Conservation (phyloP, 2,329 filamentous ascomycete genomes). For the Ramichloridium luteum region DNA sequence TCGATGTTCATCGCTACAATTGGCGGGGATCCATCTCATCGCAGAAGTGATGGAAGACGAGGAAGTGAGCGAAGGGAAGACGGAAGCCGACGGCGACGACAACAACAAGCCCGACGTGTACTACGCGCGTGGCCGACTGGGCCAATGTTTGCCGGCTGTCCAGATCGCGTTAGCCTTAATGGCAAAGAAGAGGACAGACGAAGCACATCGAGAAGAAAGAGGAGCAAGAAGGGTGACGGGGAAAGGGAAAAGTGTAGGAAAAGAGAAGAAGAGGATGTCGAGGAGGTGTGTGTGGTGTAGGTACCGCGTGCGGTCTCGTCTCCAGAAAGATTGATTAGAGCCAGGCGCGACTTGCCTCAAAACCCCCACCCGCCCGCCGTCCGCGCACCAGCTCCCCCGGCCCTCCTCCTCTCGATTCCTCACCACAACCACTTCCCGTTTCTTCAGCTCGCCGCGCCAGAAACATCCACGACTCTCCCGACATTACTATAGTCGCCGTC, state of each 20-base stretch:
- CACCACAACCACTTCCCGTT: too few relatives aligned
- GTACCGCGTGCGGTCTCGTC: too few relatives aligned
- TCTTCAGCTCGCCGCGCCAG: too few relatives aligned
- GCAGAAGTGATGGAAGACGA: too few relatives aligned
- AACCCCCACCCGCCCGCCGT: neutral
- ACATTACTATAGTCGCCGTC: too few relatives aligned
- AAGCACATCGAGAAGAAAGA: neutral
- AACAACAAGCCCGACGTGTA: neutral
- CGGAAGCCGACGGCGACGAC: neutral
- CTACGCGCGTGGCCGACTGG: neutral
- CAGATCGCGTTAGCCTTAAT: neutral
- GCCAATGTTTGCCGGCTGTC: neutral
- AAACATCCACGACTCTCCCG: too few relatives aligned
- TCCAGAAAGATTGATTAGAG: slow-evolving; percentile 1
- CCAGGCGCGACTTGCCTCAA: neutral
- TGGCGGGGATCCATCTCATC: too few relatives aligned
- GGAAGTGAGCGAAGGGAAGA: slow-evolving; percentile 1
- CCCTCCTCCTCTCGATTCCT: neutral
- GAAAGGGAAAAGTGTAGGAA: neutral
- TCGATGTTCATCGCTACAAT: too few relatives aligned
- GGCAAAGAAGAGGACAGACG: neutral
- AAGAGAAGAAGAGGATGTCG: neutral
- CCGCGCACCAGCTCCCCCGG: neutral
- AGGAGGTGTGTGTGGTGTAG: neutral
- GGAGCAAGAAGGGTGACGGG: neutral